A percentile compares a stretch with the other conserved stretches of the same genome.
Conservation (phyloP, 2,329 filamentous ascomycete genomes). For the Zymoseptoria ardabiliae region DNA sequence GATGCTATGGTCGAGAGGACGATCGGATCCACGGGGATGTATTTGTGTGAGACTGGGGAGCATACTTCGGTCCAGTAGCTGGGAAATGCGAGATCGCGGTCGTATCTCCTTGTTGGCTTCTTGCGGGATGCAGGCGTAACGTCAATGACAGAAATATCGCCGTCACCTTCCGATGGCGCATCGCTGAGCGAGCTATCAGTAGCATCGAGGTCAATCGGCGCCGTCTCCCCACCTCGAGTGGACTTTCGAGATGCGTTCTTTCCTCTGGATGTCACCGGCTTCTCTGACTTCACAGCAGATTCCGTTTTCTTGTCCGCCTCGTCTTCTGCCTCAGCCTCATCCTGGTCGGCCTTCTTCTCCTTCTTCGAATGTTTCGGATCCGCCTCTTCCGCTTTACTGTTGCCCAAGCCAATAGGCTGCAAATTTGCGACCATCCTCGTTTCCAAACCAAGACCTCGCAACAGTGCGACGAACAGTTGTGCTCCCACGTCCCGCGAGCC, state of each 20-base stretch:
- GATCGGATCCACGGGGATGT: slow-evolving; percentile 69
- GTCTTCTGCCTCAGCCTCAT: slow-evolving; percentile 3
- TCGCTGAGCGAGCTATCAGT: slow-evolving; percentile 42
- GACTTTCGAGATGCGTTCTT: slow-evolving; percentile 21
- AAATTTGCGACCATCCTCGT: slow-evolving; percentile 76
- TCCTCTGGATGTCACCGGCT: slow-evolving; percentile 6
- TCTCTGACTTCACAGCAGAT: slow-evolving; percentile 13
- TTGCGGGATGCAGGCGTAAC: slow-evolving; percentile 42
- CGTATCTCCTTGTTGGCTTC: slow-evolving; percentile 48
- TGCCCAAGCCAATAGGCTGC: slow-evolving; percentile 83
- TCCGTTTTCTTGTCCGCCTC: slow-evolving; percentile 8
- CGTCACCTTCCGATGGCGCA: slow-evolving; percentile 43
- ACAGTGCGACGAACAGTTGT: slow-evolving; percentile 79
- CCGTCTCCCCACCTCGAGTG: slow-evolving; percentile 26
- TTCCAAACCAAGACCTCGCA: slow-evolving; percentile 74
- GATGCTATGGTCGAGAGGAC: slow-evolving; percentile 63
- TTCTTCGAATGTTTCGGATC: slow-evolving; percentile 40
- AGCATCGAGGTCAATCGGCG: slow-evolving; percentile 41
- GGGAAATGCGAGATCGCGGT: slow-evolving; percentile 72
- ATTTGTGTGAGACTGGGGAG: slow-evolving; percentile 72
- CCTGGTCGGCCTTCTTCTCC: slow-evolving; percentile 16
- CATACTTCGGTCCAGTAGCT: slow-evolving; percentile 91
- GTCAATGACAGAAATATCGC: slow-evolving; percentile 55
- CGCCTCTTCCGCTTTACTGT: slow-evolving; percentile 79
- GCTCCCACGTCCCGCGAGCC: slow-evolving; percentile 84